Base-by-base conservation (phyloP, 352 stramenopile genomes). In the Pythium plurisporium region DNA sequence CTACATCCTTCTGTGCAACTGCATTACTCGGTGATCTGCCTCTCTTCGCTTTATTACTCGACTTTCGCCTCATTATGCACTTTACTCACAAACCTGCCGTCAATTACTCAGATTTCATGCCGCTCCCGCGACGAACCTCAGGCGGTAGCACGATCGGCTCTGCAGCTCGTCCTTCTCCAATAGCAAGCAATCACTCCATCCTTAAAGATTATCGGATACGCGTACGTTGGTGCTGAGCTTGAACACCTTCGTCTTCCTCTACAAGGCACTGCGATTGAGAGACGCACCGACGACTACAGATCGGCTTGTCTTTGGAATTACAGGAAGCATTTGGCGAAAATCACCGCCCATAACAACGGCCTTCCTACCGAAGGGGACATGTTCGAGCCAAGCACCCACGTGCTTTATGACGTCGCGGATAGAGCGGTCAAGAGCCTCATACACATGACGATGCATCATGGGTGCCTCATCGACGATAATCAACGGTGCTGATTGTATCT, bases 401-500 rank as follows among this genome's bases (percentile, higher is more conserved):
- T 19, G 40, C 27, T 44, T 49, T 36, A 55, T 48, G 1, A 62
- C 38, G 31, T 48, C 55, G 3, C 53, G 42, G n/a, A 61, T 40
- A 4, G 54, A 42, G 4, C 33, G 44, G 17, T 62, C 55, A 4
- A 52, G 25, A 4, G 53, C 41, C 42, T 60, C 53, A 29, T 47
- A 60, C 12, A 53, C 53, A 33, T 53, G 53, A 3, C 42, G 53
- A 37, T 60, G 53, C 43, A 53, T 52, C 42, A 60, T 60, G 23
- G 53, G 43, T 10, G 53, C 42, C n/a, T 53, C 53, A 25, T 46
- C 53, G 9, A 51, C 25, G 46, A 46, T 51, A 17, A 53, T 60
- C 31, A 52, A 37, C 2, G 5, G 37, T 20, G 53, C 54, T 10
- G 43, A 54, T 22, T 50, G 22, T n/a, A 62, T 37, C 31, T 53